Evolutionary conservation across 345 rosid genomes (phyloP), one percentile per base, ranked within the genome.

Genomic region (Moricandia arvensis): DNA sequence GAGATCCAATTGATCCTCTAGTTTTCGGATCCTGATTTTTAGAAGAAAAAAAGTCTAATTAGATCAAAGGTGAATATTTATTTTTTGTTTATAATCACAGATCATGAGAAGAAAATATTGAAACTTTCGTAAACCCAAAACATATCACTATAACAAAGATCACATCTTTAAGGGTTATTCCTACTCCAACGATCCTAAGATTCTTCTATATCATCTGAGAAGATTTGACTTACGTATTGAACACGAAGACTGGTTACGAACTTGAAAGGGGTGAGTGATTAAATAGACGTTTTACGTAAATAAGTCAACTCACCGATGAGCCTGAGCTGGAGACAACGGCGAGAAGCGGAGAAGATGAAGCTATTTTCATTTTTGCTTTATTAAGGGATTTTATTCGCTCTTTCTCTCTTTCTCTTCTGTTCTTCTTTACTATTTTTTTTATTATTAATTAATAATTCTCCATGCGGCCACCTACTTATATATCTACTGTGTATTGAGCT

Each of bases 281-380:
- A 64, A 54, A 75, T 18, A 75, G 62, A 75, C 1, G 62, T 24
- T 21, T 59, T 0, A 24, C 2, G 7, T 43, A 31, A 45, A n/a
- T 6, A 24, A 68, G 80, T 70, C 80, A 77, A 77, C 75, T 77
- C 41, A 77, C 80, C 53, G 15, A 59, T n/a, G 65, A 76, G 75
- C 75, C 80, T 21, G 80, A 70, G 80, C 54, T 63, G 66, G 75
- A 71, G 71, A 77, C 71, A 70, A 77, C 75, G 80, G 71, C 53
- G 80, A 77, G 66, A 43, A 77, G 47, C 66, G 66, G 71, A 47
- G 80, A 63, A 54, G 79, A 67, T n/a, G 53, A 47, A 38, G 54
- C 80, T 70, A 64, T 41, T 55, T 70, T 64, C 80, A 76, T 76
- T 54, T 55, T 55, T 5, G 16, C 41, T 70, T 54, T 62, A 43